Conservation (phyloP, 2,329 filamentous ascomycete genomes). For the Pseudogymnoascus sp. region DNA sequence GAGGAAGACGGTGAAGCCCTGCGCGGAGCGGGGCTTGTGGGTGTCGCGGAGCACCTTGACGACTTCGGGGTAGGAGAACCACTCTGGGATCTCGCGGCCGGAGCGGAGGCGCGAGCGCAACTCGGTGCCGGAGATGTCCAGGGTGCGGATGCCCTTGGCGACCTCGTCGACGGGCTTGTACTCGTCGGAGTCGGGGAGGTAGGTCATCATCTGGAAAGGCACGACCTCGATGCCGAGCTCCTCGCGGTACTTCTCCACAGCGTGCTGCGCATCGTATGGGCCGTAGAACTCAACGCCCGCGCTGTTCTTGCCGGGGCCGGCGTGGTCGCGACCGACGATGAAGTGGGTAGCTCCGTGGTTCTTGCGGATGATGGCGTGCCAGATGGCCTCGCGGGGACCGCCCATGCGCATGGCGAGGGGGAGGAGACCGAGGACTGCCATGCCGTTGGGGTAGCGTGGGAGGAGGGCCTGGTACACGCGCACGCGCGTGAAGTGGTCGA, state of each 20-base stretch:
- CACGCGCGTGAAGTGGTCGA: slow-evolving; percentile 98
- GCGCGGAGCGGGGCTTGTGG: slow-evolving; percentile 80
- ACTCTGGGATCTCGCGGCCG: slow-evolving; percentile 92
- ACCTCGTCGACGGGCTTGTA: slow-evolving; percentile 93
- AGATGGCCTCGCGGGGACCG: slow-evolving; percentile 94
- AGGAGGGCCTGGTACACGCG: slow-evolving; percentile 97
- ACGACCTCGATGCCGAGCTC: slow-evolving; percentile 99
- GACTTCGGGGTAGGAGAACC: slow-evolving; percentile 99
- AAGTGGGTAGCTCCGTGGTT: slow-evolving; percentile 99
- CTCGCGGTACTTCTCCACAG: slow-evolving; percentile 90
- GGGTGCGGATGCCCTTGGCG: slow-evolving; percentile 69
- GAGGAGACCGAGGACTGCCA: slow-evolving; percentile 92
- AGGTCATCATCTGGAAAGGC: slow-evolving; percentile 99
- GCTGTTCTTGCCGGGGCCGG: slow-evolving; percentile 96
- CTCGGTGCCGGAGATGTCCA: slow-evolving; percentile 83
- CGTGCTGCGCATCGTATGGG: slow-evolving; percentile 92
- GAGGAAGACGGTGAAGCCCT: slow-evolving; percentile 97
- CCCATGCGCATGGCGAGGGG: slow-evolving; percentile 99
- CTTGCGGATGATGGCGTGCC: slow-evolving; percentile 99
- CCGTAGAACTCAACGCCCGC: slow-evolving; percentile 96
- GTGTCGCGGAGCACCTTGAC: slow-evolving; percentile 94
- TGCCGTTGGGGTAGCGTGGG: slow-evolving; percentile 95
- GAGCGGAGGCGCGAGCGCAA: slow-evolving; percentile 85
- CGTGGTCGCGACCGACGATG: slow-evolving; percentile 97
- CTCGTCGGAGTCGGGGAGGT: slow-evolving; percentile 93